Percentiles rank a stretch among this genome's conserved stretches.
Evolutionary conservation across 1,139 yeast species (phyloP).

Genomic region (Saccharomycopsis hybrid): DNA sequence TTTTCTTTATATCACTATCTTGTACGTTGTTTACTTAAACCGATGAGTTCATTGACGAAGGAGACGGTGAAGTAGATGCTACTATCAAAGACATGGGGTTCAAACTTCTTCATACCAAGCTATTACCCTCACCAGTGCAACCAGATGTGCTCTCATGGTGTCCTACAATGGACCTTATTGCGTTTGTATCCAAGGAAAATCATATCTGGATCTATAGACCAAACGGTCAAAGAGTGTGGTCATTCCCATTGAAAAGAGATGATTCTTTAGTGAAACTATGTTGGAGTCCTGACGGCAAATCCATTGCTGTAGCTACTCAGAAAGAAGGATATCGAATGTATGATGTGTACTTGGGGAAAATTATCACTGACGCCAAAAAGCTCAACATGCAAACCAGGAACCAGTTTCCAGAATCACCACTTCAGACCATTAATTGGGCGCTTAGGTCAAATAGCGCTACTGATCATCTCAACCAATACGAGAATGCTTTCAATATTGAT

Average conservation of each 20-base stretch:
- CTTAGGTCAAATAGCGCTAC: background rate
- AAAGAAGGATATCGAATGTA: slow-evolving; percentile 4
- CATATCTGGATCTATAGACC: slow-evolving; percentile 47
- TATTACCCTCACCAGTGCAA: slow-evolving; percentile 29
- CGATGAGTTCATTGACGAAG: too few relatives aligned
- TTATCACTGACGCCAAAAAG: slow-evolving; percentile 1
- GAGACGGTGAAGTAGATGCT: too few relatives aligned
- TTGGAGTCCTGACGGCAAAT: slow-evolving; percentile 33
- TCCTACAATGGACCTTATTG: slow-evolving; percentile 49
- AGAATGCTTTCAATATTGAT: slow-evolving; percentile 23
- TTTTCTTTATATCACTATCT: too few relatives aligned
- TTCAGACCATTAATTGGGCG: slow-evolving; percentile 22
- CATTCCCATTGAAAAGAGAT: slow-evolving; percentile 30
- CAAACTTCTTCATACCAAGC: slow-evolving; percentile 15
- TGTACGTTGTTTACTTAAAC: too few relatives aligned
- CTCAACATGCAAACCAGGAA: slow-evolving; percentile 19
- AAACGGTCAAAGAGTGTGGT: slow-evolving; percentile 51
- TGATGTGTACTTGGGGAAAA: slow-evolving; percentile 12
- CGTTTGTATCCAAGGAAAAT: slow-evolving; percentile 35
- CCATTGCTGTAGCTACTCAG: slow-evolving; percentile 4
- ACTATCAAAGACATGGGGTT: too few relatives aligned
- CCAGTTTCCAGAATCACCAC: background rate
- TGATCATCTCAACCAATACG: background rate
- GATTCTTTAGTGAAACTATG: slow-evolving; percentile 25
- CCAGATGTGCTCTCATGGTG: slow-evolving; percentile 44